phyloP scores from a whole-genome alignment of 768 basidiomycete genomes.

The Dioszegia hungarica region DNA sequence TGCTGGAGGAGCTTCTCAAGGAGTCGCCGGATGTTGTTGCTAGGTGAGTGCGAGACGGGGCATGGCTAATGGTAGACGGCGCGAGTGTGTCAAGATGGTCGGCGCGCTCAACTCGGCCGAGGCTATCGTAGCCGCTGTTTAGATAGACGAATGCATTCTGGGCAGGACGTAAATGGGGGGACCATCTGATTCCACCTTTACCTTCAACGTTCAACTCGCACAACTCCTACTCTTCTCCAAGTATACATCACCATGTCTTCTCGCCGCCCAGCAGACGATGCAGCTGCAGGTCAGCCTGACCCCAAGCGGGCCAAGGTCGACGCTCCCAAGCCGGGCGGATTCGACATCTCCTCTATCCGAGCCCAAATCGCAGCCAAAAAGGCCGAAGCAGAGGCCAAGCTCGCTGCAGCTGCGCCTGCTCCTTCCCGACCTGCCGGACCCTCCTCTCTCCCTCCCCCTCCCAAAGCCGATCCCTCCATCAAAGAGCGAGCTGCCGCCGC shows the following conservation, averaged over 20 bases:
- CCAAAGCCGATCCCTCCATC: slow-evolving; percentile 23
- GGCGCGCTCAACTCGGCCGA: slow-evolving; percentile 93
- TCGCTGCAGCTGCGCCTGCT: slow-evolving; percentile 40
- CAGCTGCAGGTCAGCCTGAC: slow-evolving; percentile 26
- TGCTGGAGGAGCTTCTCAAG: slow-evolving; percentile 89
- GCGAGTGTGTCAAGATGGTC: slow-evolving; percentile 91
- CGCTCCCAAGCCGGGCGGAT: slow-evolving; percentile 2
- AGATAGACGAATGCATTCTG: not conserved
- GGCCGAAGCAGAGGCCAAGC: slow-evolving; percentile 32
- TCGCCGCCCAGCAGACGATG: slow-evolving; percentile 32
- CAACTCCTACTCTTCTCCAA: not conserved
- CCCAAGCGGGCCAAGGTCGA: slow-evolving; percentile 26
- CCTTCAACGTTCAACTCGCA: not conserved
- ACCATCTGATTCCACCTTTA: not conserved
- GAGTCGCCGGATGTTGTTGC: slow-evolving; percentile 52
- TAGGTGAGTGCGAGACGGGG: slow-evolving; percentile 10
- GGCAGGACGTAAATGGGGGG: not conserved
- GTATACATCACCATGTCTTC: slow-evolving; percentile 5
- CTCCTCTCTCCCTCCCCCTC: slow-evolving; percentile 46
- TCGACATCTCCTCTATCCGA: slow-evolving; percentile 45
- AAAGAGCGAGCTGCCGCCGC: slow-evolving; percentile 73
- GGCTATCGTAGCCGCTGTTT: slow-evolving; percentile 51
- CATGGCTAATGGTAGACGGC: slow-evolving; percentile 62
- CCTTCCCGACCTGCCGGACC: slow-evolving; percentile 55
- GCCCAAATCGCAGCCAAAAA: slow-evolving; percentile 45